phyloP scores from a whole-genome alignment of 2,329 filamentous ascomycete species.

The Parastagonospora nodorum region DNA sequence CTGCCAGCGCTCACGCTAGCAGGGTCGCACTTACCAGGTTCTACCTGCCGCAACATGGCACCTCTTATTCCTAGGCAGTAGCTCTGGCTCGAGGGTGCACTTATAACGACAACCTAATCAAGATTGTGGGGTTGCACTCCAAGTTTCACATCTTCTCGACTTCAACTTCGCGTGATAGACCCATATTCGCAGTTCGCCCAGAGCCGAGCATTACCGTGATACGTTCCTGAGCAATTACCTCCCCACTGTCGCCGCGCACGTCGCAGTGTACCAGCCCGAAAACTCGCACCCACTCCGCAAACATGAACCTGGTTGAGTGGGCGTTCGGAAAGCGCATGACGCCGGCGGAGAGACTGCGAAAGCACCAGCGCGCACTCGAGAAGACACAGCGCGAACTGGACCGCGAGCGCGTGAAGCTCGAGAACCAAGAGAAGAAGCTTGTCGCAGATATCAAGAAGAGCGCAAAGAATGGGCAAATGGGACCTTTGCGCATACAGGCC shows the following conservation, averaged over 20 bases:
- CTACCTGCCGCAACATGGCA: no score
- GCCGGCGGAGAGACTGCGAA: slow-evolving; percentile 85
- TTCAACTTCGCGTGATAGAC: no score
- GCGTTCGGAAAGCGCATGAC: slow-evolving; percentile 99
- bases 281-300: slow-evolving; percentile 16
- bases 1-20: background rate
- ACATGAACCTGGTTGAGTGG: slow-evolving; percentile 90
- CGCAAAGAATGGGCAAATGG: slow-evolving; percentile 97
- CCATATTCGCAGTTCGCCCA: no score
- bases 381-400: slow-evolving; percentile 97
- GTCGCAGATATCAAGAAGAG: slow-evolving; percentile 97
- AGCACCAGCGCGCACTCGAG: slow-evolving; percentile 95
- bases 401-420: slow-evolving; percentile 90
- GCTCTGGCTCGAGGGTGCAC: no score
- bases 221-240: background rate
- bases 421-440: slow-evolving; percentile 98
- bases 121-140: no score
- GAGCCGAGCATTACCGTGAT: no score
- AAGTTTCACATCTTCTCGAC: no score
- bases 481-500: slow-evolving; percentile 97
- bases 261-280: background rate
- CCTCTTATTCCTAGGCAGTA: no score
- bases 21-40: background rate
- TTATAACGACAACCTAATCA: no score
- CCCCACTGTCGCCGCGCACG: slow-evolving; percentile 9